Base-by-base conservation (phyloP, 1,284 basidiomycete species). In the Chalciporus sp. region DNA sequence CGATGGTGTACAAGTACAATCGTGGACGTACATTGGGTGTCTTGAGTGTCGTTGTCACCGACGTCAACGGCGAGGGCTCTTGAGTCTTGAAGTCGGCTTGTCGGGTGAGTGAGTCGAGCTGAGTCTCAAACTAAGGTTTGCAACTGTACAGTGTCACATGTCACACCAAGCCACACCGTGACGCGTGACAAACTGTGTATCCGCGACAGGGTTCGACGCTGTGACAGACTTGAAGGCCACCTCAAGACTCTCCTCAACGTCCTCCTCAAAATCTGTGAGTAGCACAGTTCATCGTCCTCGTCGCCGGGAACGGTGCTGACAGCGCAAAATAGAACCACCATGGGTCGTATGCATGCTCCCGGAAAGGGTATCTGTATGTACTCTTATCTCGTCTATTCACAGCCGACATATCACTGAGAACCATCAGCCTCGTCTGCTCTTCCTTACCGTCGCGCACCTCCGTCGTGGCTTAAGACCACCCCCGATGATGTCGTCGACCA, bases 271-370 rank as follows among this genome's bases (percentile, higher is more conserved):
- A 72, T 64, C 52, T 71, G 77, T 79, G 49, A 53, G 74, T 59
- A 7, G 7, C 28, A 28, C 31, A 23, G 23, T 23, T 6, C 23
- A 27, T 44, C 44, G 41, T 57, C 40, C 39, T 44, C 55, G n/a
- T 43, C 37, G 46, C 55, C 26, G 6, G 0, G 8, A 28, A 47
- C 43, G 33, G 52, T 12, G 19, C 52, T 53, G 27, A 62, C 51
- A 26, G 45, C 42, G 9, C 12, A 40, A 28, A 14, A 3, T 41
- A 78, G 75, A 77, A 55, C 65, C 76, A 73, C 65, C 77, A 91
- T 91, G 88, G 89, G 90, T 91, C 90, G 92, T 74, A 94, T 95
- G 92, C 94, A 96, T 85, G 92, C 92, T 85, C 92, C 92, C 77
- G 92, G 93, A 81, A 96, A 98, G 92, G 94, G 94, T 84, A 95